Evolutionary conservation across 805 yeast genomes (phyloP), one percentile per base, ranked within the genome.

Genomic region (Yamadazyma olivae): DNA sequence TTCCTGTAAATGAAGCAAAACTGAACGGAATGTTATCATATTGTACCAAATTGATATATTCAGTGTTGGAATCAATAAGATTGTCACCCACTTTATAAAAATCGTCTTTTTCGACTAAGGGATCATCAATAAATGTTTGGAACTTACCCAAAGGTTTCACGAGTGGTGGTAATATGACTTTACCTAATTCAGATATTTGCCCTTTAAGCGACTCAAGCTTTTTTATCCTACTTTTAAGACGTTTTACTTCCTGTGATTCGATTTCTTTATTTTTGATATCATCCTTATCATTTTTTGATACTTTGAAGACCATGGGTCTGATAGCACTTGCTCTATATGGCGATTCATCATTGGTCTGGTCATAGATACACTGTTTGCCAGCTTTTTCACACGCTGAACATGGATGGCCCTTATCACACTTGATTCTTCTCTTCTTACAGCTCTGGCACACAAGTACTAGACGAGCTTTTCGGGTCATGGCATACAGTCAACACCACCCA

Each of bases 321-420:
- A 39, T 46, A 10, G 55, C 56, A 32, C 49, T 42, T 7, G 39
- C 15, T 7, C 49, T 36, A 37, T 54, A 54, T 3, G 59, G 55
- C 3, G 40, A 16, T 19, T 33, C 19, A 13, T 20, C 29, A n/a
- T 4, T 4, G 10, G 22, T 19, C 12, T 30, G 4, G 9, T 19
- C 22, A 27, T 33, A 33, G 9, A 54, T 40, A 32, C 54, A 43
- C 5, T 27, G 49, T 12, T 56, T 59, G 30, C 54, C 56, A 16
- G 52, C 48, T 38, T 57, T 59, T 25, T 49, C 32, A 45, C 70
- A 63, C 3, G 47, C 40, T 6, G 45, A 46, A 30, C 69, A 56
- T 1, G 75, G 75, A 12, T 52, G 50, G 6, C 53, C 45, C 38
- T 57, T 60, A 39, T 62, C 64, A 41, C 68, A 62, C 32, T 53